Percentiles rank a stretch among this genome's conserved stretches.
Evolutionary conservation across 2,329 filamentous ascomycete species (phyloP).

Genomic region (Fusarium chaquense): DNA sequence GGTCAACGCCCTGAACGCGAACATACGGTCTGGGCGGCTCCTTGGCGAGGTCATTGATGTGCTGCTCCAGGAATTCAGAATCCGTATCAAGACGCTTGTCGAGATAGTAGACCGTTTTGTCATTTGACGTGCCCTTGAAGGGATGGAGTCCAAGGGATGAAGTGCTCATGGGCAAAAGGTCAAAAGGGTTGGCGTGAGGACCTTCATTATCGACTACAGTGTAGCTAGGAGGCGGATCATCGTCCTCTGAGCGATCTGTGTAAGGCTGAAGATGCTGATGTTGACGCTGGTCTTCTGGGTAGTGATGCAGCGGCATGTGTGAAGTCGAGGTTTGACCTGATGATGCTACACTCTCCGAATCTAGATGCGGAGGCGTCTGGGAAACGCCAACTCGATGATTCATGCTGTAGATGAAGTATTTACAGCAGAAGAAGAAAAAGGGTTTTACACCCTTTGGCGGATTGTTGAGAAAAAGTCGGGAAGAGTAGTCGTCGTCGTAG

Average conservation of each 20-base stretch:
- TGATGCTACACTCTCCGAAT: slow-evolving; percentile 29
- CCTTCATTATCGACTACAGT: slow-evolving; percentile 38
- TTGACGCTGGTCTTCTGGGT: slow-evolving; percentile 32
- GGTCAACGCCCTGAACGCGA: slow-evolving; percentile 66
- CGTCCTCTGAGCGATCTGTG: slow-evolving; percentile 21
- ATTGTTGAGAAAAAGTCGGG: slow-evolving; percentile 17
- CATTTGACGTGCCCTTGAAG: slow-evolving; percentile 50
- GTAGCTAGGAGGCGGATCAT: slow-evolving; percentile 40
- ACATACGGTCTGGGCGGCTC: slow-evolving; percentile 67
- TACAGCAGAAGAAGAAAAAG: not conserved
- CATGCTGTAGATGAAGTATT: slow-evolving; percentile 12
- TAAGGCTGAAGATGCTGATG: slow-evolving; percentile 19
- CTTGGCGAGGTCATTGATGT: slow-evolving; percentile 59
- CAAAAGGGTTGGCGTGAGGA: slow-evolving; percentile 28
- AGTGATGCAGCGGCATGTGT: slow-evolving; percentile 39
- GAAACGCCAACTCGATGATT: slow-evolving; percentile 15
- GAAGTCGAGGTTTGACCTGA: slow-evolving; percentile 33
- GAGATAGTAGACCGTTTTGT: slow-evolving; percentile 58
- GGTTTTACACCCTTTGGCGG: slow-evolving; percentile 12
- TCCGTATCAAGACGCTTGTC: slow-evolving; percentile 60
- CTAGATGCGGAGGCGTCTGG: slow-evolving; percentile 26
- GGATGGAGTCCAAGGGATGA: slow-evolving; percentile 43
- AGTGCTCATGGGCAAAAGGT: slow-evolving; percentile 27
- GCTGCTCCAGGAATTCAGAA: slow-evolving; percentile 56
- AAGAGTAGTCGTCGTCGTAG: slow-evolving; percentile 7